Percentiles rank a stretch among this genome's conserved stretches.
Conservation (phyloP, 2,329 filamentous ascomycete species). For the Xylariaceae sp. region DNA sequence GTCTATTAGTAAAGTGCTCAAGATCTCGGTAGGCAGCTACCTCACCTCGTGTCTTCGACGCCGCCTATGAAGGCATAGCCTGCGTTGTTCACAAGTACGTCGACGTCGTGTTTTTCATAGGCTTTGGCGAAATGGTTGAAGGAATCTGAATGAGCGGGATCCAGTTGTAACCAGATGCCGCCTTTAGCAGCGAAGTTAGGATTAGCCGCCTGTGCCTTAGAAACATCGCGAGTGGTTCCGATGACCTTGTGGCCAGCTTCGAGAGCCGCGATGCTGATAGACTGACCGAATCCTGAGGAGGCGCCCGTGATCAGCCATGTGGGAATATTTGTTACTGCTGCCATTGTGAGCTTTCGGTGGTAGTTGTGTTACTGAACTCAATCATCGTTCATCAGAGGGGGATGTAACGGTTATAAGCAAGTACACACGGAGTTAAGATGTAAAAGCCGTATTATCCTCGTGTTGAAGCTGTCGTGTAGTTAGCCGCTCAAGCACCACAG, state of each 20-base stretch:
- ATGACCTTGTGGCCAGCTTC: slow-evolving; percentile 50
- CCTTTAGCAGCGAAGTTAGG: slow-evolving; percentile 33
- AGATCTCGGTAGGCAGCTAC: not conserved
- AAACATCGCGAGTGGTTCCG: slow-evolving; percentile 47
- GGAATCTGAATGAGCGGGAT: slow-evolving; percentile 33
- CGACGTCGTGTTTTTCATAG: slow-evolving; percentile 9
- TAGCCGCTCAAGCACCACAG: no score
- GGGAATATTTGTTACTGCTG: not conserved
- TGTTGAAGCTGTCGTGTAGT: no score
- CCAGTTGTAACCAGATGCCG: slow-evolving; percentile 37
- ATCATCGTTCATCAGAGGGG: not conserved
- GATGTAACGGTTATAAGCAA: no score
- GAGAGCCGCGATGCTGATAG: slow-evolving; percentile 46
- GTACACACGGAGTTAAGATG: no score
- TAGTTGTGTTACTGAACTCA: not conserved
- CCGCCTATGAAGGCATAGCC: slow-evolving; percentile 41
- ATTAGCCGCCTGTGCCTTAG: slow-evolving; percentile 28
- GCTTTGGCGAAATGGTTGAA: slow-evolving; percentile 34
- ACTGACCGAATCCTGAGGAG: slow-evolving; percentile 50
- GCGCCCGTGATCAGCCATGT: slow-evolving; percentile 50
- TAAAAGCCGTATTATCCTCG: no score
- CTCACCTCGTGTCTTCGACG: slow-evolving; percentile 40
- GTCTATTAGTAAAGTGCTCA: not conserved
- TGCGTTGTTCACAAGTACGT: slow-evolving; percentile 32
- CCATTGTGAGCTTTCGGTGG: not conserved